A percentile compares a stretch with the other conserved stretches of the same genome.
phyloP scores from a whole-genome alignment of 1,284 basidiomycete genomes.

The Rhodotorula sp. region DNA sequence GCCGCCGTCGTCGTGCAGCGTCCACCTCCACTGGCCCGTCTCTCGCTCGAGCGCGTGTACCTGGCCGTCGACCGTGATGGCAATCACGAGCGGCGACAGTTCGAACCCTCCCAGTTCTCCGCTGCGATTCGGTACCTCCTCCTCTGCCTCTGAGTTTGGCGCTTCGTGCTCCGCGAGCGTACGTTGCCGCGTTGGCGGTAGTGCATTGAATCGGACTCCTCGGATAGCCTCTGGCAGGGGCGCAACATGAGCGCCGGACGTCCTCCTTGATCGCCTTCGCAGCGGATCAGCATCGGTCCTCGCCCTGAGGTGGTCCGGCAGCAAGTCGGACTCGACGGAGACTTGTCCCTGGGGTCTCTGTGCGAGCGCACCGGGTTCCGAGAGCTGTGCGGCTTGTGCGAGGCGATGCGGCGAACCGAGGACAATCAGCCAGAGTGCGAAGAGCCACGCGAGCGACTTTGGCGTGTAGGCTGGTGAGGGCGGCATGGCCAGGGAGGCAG shows the following conservation, averaged over 20 bases:
- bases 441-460: neutral
- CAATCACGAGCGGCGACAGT: conserved; percentile 71
- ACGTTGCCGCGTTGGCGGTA: neutral
- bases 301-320: conserved; percentile 13
- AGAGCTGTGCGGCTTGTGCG: neutral
- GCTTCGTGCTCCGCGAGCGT: no score
- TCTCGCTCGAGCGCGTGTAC: conserved; percentile 81
- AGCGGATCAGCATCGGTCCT: neutral
- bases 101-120: conserved; percentile 54
- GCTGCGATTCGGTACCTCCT: no score
- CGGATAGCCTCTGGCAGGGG: conserved; percentile 24
- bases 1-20: conserved; percentile 63
- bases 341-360: neutral
- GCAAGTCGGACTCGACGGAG: neutral
- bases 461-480: neutral
- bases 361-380: conserved; percentile 14
- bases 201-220: conserved; percentile 31
- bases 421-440: conserved; percentile 4
- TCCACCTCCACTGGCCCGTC: conserved; percentile 73
- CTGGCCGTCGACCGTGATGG: conserved; percentile 85
- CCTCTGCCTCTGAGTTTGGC: no score
- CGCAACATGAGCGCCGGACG: neutral
- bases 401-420: neutral
- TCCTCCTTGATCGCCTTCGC: neutral
- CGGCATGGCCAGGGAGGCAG: conserved; percentile 8